Evolutionary conservation across 139 green algal species (phyloP).

Genomic region (Chlorella sp.): DNA sequence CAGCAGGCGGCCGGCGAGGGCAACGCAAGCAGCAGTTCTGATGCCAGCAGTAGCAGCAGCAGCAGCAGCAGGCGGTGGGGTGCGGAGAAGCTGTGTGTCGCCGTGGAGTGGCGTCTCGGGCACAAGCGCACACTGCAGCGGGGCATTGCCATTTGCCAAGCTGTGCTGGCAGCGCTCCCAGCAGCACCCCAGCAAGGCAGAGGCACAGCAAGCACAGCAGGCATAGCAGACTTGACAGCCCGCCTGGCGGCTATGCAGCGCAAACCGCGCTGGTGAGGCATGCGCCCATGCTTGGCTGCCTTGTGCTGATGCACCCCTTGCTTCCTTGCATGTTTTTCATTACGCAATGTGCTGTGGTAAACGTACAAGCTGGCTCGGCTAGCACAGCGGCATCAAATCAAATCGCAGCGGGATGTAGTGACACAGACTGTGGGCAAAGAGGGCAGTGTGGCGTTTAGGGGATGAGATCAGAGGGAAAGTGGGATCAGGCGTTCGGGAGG

Average conservation of each 20-base stretch:
- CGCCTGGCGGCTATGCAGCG: background rate
- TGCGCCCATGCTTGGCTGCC: too few relatives aligned
- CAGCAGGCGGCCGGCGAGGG: background rate
- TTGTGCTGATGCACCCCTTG: too few relatives aligned
- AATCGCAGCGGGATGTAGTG: too few relatives aligned
- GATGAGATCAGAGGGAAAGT: too few relatives aligned
- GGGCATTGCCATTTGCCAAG: background rate
- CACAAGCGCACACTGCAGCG: conserved; percentile 25
- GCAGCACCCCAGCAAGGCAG: background rate
- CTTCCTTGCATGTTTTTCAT: too few relatives aligned
- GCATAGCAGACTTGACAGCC: background rate
- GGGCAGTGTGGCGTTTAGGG: too few relatives aligned
- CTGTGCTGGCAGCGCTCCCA: background rate
- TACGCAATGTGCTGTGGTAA: background rate
- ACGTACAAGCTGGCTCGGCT: background rate
- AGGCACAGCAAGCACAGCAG: background rate
- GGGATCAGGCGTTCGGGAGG: too few relatives aligned
- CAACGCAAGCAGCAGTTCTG: background rate
- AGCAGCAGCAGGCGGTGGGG: conserved; percentile 1
- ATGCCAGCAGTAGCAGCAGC: background rate
- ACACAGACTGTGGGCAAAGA: too few relatives aligned
- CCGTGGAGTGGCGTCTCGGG: conserved; percentile 18
- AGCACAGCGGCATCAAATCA: too few relatives aligned
- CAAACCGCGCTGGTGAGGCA: background rate
- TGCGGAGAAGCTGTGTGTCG: conserved; percentile 13